Evolutionary conservation across 2,329 filamentous ascomycete species (phyloP), one percentile per base, ranked within the genome.

Genomic region (Colletotrichum paranaense): DNA sequence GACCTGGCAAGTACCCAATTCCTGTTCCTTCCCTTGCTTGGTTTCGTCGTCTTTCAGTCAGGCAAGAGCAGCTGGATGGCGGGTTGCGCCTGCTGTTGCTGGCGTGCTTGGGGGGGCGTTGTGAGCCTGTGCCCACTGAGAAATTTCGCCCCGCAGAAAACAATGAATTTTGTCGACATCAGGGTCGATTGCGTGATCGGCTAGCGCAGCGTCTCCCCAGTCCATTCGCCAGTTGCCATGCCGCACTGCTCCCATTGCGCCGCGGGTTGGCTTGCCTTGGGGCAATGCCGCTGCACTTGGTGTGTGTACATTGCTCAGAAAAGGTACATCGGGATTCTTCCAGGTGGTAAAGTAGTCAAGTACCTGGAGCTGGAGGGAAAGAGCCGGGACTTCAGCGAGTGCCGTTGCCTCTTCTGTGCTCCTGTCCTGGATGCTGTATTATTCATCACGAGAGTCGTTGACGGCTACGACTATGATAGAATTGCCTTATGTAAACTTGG

Each of bases 171-270:
- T 72, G 68, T 74, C 72, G 72, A 72, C 68, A 74, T 74, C 68
- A 68, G 72, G 68, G 76, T 76, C 74, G 79, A 81, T 81, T 81
- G 80, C 80, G 80, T 81, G 80, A 81, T 81, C 77, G 78, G 74
- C 76, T 81, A 81, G 78, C 77, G 78, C 71, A 73, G 71, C 71
- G 62, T 66, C 60, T 71, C 71, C 67, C 71, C 67, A 71, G 67
- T 71, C 71, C 67, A 71, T 73, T 73, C 67, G 71, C 71, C 57
- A 55, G 59, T 46, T 55, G 32, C 38, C 14, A 56, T 73, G 49
- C 67, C 67, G 71, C 67, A 70, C 67, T 62, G 71, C 64, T 65
- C 71, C 53, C 38, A 11, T 49, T 71, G 67, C 67, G 67, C 60
- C 66, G 42, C 55, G 38, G 68, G 65, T 56, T 64, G 56, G 46